Conservation (phyloP, 2,329 filamentous ascomycete genomes). For the Talaromyces piceae region DNA sequence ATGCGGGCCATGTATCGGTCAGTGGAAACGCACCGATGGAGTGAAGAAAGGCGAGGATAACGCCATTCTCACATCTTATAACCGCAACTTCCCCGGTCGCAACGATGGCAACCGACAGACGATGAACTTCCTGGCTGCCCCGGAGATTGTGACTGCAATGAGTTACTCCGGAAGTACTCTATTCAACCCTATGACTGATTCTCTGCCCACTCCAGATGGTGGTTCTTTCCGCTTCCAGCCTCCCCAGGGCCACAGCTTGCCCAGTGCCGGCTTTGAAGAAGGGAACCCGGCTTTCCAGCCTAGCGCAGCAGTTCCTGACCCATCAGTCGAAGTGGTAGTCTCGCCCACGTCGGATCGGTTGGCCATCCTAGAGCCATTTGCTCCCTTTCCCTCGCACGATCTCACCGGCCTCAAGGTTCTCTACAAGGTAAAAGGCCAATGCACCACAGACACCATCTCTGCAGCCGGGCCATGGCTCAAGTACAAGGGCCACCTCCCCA, state of each 20-base stretch:
- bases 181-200: constrained; percentile 93
- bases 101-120: constrained; percentile 95
- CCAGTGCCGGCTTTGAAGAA: constrained; percentile 67
- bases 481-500: constrained; percentile 97
- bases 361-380: constrained; percentile 84
- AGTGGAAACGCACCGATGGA: constrained; percentile 89
- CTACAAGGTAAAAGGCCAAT: constrained; percentile 95
- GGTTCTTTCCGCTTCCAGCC: constrained; percentile 77
- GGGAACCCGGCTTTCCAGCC: constrained; percentile 70
- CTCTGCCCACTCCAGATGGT: constrained; percentile 70
- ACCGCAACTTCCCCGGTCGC: constrained; percentile 94
- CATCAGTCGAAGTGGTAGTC: constrained; percentile 65
- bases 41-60: constrained; percentile 79
- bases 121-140: constrained; percentile 98
- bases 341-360: constrained; percentile 83
- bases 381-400: constrained; percentile 69
- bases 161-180: constrained; percentile 84
- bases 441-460: constrained; percentile 97
- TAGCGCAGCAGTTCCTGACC: constrained; percentile 62
- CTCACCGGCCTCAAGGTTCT: constrained; percentile 74
- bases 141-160: constrained; percentile 95
- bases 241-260: constrained; percentile 55
- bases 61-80: constrained; percentile 94
- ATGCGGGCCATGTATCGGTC: constrained; percentile 87
- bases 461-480: constrained; percentile 96